Percentiles rank a stretch among this genome's conserved stretches.
Evolutionary conservation across 495 filamentous ascomycete species (phyloP).

Genomic region (Aspergillus kassunensis): DNA sequence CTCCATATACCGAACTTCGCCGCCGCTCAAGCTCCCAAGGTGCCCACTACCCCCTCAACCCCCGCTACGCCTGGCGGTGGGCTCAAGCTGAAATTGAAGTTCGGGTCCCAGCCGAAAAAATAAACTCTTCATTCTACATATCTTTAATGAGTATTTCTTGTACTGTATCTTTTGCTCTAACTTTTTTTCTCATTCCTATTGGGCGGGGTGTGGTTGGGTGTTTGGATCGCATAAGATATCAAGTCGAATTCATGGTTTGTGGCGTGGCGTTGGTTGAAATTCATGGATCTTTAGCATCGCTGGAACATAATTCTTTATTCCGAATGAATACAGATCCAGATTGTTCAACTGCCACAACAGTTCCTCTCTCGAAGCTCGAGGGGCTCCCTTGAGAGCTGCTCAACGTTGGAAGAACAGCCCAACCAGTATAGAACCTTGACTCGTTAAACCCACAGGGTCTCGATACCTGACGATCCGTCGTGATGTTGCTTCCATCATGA

Average conservation of each 20-base stretch:
- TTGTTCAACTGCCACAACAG: no score
- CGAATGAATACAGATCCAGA: no score
- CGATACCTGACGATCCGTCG: no score
- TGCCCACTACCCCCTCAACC: conserved; percentile 31
- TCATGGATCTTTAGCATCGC: conserved; percentile 9
- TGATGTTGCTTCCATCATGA: no score
- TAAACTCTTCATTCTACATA: conserved; percentile 15
- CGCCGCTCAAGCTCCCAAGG: conserved; percentile 17
- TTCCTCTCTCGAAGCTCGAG: no score
- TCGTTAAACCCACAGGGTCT: no score
- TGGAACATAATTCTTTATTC: conserved; percentile 6
- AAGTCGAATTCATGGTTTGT: conserved; percentile 11
- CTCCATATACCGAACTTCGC: conserved; percentile 35
- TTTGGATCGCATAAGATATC: conserved; percentile 8
- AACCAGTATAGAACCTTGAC: no score
- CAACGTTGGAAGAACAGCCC: no score
- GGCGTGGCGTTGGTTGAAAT: conserved; percentile 17
- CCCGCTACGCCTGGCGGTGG: conserved; percentile 34
- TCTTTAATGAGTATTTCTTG: conserved; percentile 14
- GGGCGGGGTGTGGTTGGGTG: conserved; percentile 6
- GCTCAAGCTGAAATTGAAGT: conserved; percentile 44
- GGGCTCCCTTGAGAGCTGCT: no score
- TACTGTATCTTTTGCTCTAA: conserved; percentile 16
- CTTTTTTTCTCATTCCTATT: conserved; percentile 1
- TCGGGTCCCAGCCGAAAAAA: conserved; percentile 33